Conservation (phyloP, 2,329 filamentous ascomycete genomes). For the Penicillium sp. region DNA sequence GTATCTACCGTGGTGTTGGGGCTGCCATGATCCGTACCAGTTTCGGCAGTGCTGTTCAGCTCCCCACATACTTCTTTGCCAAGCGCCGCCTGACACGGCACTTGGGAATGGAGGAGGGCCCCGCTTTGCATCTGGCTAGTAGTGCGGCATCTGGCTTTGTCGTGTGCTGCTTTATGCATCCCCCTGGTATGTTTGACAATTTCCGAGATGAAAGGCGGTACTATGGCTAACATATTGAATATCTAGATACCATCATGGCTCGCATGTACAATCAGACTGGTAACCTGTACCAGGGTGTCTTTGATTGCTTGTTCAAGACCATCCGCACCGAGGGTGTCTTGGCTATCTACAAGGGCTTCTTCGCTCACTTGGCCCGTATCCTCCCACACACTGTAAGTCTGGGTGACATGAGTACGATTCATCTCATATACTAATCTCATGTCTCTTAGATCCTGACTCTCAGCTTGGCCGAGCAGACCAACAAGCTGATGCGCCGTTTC, state of each 20-base stretch:
- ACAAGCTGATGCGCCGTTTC: conserved; percentile 83
- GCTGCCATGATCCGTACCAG: conserved; percentile 96
- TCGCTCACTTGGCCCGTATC: conserved; percentile 92
- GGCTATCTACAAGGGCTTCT: conserved; percentile 97
- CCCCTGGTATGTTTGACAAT: conserved; percentile 68
- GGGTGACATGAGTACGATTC: background rate
- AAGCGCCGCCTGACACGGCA: conserved; percentile 85
- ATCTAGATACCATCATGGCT: conserved; percentile 91
- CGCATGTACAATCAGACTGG: conserved; percentile 99
- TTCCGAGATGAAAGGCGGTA: background rate
- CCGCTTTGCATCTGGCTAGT: conserved; percentile 84
- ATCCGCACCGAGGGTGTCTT: conserved; percentile 87
- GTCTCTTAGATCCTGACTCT: conserved; percentile 77
- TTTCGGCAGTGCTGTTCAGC: conserved; percentile 92
- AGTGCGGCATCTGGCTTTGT: conserved; percentile 92
- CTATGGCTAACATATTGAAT: conserved; percentile 10
- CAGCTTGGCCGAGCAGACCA: conserved; percentile 94
- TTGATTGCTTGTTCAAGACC: conserved; percentile 91
- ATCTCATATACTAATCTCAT: conserved; percentile 29
- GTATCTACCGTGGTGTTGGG: conserved; percentile 86
- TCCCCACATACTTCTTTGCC: conserved; percentile 97
- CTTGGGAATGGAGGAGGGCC: conserved; percentile 87
- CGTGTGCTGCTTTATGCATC: conserved; percentile 97
- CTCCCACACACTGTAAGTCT: conserved; percentile 79
- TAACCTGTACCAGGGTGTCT: conserved; percentile 91